Conservation (phyloP, 306 rosid species). For the Pueraria montana region DNA sequence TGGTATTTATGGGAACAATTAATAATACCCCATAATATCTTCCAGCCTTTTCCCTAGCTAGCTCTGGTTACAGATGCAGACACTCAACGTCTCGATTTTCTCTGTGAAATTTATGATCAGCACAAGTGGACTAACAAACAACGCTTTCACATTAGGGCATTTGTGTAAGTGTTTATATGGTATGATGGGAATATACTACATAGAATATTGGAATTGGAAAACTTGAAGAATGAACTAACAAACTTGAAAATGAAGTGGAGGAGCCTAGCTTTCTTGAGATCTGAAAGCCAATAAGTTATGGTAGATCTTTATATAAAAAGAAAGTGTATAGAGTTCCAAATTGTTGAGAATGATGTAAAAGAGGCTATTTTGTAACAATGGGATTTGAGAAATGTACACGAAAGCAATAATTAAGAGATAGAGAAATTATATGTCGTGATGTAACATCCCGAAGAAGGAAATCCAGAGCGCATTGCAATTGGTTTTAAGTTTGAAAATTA, state of each 20-base stretch:
- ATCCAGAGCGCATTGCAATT: neutral
- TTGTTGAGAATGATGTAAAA: neutral
- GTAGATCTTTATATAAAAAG: neutral
- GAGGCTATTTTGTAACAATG: neutral
- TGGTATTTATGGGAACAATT: constrained; percentile 59
- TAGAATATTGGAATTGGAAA: neutral
- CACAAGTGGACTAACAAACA: neutral
- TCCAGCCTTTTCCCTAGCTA: neutral
- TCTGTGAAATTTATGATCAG: neutral
- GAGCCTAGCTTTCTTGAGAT: neutral
- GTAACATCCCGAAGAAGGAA: neutral
- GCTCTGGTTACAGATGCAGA: no score
- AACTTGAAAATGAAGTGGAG: neutral
- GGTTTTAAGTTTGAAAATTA: neutral
- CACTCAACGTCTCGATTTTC: neutral
- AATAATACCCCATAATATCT: constrained; percentile 42
- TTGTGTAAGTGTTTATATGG: neutral
- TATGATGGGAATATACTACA: constrained; percentile 13
- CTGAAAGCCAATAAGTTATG: neutral
- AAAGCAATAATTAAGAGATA: neutral
- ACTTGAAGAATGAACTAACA: neutral
- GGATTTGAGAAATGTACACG: neutral
- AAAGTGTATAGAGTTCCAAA: neutral
- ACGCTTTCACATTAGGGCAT: neutral
- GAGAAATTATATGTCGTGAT: neutral